These are phyloP conservation scores for Phylloporus sp. DNA, from an alignment of 768 basidiomycete species.

Conservation along the genomic window DNA sequence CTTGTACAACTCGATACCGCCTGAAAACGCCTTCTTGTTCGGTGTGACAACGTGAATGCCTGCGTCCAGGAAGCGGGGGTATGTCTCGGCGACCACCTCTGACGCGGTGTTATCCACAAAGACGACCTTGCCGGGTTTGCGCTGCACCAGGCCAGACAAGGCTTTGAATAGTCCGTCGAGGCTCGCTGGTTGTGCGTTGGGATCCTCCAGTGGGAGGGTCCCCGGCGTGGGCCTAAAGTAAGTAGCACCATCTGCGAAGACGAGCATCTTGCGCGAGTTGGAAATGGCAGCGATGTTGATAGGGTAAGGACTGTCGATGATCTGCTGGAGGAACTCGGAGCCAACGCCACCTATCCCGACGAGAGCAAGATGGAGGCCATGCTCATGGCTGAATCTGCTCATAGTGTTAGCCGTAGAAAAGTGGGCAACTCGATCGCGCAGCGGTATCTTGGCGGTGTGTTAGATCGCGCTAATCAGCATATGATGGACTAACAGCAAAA, in stretches of 20 bases:
- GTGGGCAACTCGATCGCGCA: neutral
- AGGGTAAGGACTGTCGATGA: conserved; percentile 53
- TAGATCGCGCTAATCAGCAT: conserved; percentile 15
- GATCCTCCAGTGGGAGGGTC: conserved; percentile 45
- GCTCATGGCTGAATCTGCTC: conserved; percentile 16
- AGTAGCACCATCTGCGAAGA: conserved; percentile 45
- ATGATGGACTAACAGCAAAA: conserved; percentile 2
- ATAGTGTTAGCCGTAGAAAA: conserved; percentile 9
- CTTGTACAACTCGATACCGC: conserved; percentile 61
- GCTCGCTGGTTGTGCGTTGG: conserved; percentile 34
- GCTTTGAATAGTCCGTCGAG: conserved; percentile 38
- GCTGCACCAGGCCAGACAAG: conserved; percentile 43
- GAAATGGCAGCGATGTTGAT: conserved; percentile 68
- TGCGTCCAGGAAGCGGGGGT: conserved; percentile 72
- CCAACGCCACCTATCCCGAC: conserved; percentile 95
- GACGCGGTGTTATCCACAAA: conserved; percentile 92
- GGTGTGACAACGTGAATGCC: conserved; percentile 92
- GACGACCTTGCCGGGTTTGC: conserved; percentile 51
- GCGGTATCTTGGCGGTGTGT: neutral
- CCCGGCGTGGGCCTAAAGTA: conserved; percentile 37
- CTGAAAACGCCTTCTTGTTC: conserved; percentile 96
- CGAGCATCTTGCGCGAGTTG: conserved; percentile 61
- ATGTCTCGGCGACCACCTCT: conserved; percentile 72
- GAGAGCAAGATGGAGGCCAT: conserved; percentile 60
- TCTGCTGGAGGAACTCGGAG: conserved; percentile 77